phyloP scores from a whole-genome alignment of 2,329 filamentous ascomycete genomes.

The Ophiosphaerella korrae region DNA sequence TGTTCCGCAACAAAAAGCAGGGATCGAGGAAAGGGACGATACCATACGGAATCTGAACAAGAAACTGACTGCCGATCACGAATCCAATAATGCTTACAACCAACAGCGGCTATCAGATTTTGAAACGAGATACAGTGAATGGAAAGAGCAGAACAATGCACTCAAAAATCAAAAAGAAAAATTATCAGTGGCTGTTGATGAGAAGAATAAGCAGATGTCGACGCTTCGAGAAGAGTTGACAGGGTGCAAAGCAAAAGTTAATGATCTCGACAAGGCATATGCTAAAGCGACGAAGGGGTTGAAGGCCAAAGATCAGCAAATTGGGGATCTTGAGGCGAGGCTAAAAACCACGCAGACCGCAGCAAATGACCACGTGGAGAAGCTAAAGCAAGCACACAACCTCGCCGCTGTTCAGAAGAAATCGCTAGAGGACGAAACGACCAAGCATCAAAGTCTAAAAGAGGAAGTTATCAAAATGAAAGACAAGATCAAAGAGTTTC shows the following conservation, averaged over 20 bases:
- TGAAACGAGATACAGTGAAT: neutral
- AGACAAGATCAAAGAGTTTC: neutral
- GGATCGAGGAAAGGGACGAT: slow-evolving; percentile 1
- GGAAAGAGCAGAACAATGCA: slow-evolving; percentile 2
- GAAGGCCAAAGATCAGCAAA: neutral
- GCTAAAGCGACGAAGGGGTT: neutral
- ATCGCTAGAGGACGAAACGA: neutral
- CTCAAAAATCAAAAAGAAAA: neutral
- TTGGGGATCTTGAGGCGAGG: neutral
- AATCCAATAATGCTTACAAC: neutral
- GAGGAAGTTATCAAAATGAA: neutral
- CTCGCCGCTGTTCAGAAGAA: neutral
- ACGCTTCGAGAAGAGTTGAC: neutral
- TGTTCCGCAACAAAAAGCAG: neutral
- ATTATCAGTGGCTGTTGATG: neutral
- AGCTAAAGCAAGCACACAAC: neutral
- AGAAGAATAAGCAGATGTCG: neutral
- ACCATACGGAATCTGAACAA: neutral
- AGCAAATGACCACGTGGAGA: neutral
- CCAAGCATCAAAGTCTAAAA: neutral
- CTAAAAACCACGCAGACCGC: neutral
- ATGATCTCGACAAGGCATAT: slow-evolving; percentile 1
- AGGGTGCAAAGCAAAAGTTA: neutral
- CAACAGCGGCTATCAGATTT: neutral
- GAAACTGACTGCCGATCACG: neutral